phyloP scores from a whole-genome alignment of 306 rosid genomes.

The cucumber (Cucumis sativus) region Cucumber_9930_V3 NC_026659.2:24581501-24582000 shows the following conservation, averaged over 20 bases:
- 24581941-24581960: slow-evolving; percentile 65
- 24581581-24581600: slow-evolving; percentile 51
- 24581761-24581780: slow-evolving; percentile 48
- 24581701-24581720: slow-evolving; percentile 67
- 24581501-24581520: slow-evolving; percentile 57
- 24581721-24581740: slow-evolving; percentile 60
- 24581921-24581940: slow-evolving; percentile 70
- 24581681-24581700: slow-evolving; percentile 72
- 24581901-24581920: slow-evolving; percentile 94
- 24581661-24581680: slow-evolving; percentile 71
- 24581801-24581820: slow-evolving; percentile 72
- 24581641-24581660: slow-evolving; percentile 75
- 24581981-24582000: slow-evolving; percentile 88
- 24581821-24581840: slow-evolving; percentile 88
- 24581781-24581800: slow-evolving; percentile 68
- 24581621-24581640: slow-evolving; percentile 82
- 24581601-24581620: slow-evolving; percentile 60
- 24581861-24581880: slow-evolving; percentile 65
- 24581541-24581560: slow-evolving; percentile 75
- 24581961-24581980: slow-evolving; percentile 93
- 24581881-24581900: slow-evolving; percentile 77
- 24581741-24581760: slow-evolving; percentile 48
- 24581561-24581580: slow-evolving; percentile 65
- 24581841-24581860: slow-evolving; percentile 68
- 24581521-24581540: slow-evolving; percentile 64